Percentiles rank a stretch among this genome's conserved stretches.
Conservation (phyloP, 805 yeast species). For the Suhomyces sp. region DNA sequence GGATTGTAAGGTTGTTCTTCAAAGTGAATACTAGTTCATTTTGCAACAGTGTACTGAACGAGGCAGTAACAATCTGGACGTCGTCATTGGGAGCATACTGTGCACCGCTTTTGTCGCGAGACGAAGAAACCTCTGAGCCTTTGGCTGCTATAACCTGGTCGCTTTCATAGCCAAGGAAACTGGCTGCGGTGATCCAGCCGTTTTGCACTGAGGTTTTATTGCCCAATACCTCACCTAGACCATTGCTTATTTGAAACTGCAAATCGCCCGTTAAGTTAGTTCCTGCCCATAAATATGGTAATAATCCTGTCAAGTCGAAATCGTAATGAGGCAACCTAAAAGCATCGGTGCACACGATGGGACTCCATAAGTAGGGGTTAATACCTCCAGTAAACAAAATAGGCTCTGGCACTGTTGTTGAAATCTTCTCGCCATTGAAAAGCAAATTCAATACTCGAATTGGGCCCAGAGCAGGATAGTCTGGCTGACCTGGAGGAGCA, state of each 20-base stretch:
- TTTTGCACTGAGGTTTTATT: constrained; percentile 33
- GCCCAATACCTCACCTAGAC: constrained; percentile 36
- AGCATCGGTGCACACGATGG: constrained; percentile 70
- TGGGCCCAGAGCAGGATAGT: constrained; percentile 65
- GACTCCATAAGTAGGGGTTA: constrained; percentile 77
- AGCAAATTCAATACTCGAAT: constrained; percentile 63
- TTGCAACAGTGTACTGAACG: constrained; percentile 27
- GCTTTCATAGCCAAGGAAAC: constrained; percentile 53
- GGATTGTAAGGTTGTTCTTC: constrained; percentile 33
- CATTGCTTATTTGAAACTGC: constrained; percentile 52
- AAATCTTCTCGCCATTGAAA: constrained; percentile 57
- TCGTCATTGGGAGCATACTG: constrained; percentile 34
- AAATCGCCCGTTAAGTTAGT: constrained; percentile 25
- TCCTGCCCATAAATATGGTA: constrained; percentile 62
- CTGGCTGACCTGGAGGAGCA: constrained; percentile 37
- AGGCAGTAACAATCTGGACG: constrained; percentile 38
- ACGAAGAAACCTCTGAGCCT: constrained; percentile 34
- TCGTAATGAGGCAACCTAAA: constrained; percentile 71
- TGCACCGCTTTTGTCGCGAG: constrained; percentile 22
- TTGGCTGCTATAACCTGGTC: constrained; percentile 31
- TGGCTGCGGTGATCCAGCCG: constrained; percentile 63
- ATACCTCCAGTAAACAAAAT: constrained; percentile 78
- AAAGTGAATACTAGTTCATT: constrained; percentile 38
- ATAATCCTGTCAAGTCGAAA: constrained; percentile 64
- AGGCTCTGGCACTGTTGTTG: constrained; percentile 65